phyloP scores from a whole-genome alignment of 2,329 filamentous ascomycete species.

The Emericellopsis cladophorae region DNA sequence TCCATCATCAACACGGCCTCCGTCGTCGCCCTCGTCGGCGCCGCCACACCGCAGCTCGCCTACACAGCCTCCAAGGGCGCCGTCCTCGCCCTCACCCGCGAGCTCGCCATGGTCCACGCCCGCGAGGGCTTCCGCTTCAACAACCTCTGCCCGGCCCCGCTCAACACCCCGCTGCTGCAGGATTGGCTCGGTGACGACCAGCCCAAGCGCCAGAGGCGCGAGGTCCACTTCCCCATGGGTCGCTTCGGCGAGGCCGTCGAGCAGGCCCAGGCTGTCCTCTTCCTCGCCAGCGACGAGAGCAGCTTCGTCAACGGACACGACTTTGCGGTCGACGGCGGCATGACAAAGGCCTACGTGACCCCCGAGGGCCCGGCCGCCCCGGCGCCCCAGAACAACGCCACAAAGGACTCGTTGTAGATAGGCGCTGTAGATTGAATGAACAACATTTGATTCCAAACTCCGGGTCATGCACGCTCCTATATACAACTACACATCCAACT shows the following conservation, averaged over 20 bases:
- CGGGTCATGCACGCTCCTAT: slow-evolving; percentile 3
- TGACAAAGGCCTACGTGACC: slow-evolving; percentile 83
- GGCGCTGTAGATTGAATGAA: neutral
- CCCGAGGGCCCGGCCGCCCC: slow-evolving; percentile 43
- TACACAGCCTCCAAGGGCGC: slow-evolving; percentile 94
- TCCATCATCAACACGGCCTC: slow-evolving; percentile 90
- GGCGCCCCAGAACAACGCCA: slow-evolving; percentile 48
- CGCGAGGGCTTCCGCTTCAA: slow-evolving; percentile 86
- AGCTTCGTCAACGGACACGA: slow-evolving; percentile 86
- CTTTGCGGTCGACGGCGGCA: slow-evolving; percentile 90
- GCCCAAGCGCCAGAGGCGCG: slow-evolving; percentile 67
- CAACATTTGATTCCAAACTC: slow-evolving; percentile 8
- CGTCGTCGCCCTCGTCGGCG: slow-evolving; percentile 76
- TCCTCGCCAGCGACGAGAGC: slow-evolving; percentile 76
- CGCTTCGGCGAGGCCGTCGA: slow-evolving; percentile 90
- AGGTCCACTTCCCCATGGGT: slow-evolving; percentile 80
- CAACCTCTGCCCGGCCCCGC: slow-evolving; percentile 74
- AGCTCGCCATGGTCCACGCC: slow-evolving; percentile 85
- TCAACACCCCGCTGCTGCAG: slow-evolving; percentile 86
- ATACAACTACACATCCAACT: neutral
- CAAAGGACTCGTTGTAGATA: slow-evolving; percentile 26
- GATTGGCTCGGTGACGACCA: slow-evolving; percentile 86
- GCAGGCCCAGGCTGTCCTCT: slow-evolving; percentile 80
- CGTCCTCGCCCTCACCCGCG: slow-evolving; percentile 78
- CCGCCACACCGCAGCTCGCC: slow-evolving; percentile 77